These are phyloP conservation scores for Deuterostichococcus epilithicus DNA, from an alignment of 139 green algal species.

Conservation along the genomic window DNA sequence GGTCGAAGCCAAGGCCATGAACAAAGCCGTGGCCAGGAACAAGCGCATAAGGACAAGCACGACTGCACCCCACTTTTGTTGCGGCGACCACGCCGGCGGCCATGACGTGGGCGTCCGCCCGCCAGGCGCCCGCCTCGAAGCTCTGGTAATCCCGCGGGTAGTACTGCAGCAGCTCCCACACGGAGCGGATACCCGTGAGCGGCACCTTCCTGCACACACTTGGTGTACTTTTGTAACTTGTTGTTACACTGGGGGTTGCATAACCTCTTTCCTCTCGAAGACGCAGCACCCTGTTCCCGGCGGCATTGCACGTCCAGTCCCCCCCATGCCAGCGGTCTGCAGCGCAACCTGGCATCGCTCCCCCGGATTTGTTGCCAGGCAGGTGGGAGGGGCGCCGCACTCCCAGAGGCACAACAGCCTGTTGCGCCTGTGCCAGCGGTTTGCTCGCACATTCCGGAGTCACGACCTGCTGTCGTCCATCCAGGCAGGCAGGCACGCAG, in stretches of 20 bases:
- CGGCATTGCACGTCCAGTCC: no score
- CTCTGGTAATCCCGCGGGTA: constrained; percentile 37
- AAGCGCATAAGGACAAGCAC: background rate
- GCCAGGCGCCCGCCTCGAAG: constrained; percentile 15
- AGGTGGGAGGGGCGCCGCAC: no score
- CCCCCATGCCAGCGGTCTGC: background rate
- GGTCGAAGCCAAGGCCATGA: background rate
- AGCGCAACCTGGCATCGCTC: no score
- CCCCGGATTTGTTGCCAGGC: no score
- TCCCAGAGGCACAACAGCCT: no score
- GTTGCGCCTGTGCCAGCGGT: no score
- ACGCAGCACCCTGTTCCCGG: no score
- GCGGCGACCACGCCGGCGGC: background rate
- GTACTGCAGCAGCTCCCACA: constrained; percentile 38
- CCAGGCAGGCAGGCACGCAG: background rate
- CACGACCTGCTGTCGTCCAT: background rate
- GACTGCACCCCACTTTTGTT: background rate
- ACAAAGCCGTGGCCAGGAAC: background rate
- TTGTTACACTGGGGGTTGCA: no score
- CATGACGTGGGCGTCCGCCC: constrained; percentile 2
- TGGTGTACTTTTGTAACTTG: background rate
- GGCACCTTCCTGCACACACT: constrained; percentile 25
- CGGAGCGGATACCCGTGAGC: constrained; percentile 16
- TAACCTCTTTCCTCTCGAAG: no score
- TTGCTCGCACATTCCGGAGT: no score